Percentiles rank a stretch among this genome's conserved stretches.
These are phyloP conservation scores for Anisogramma anomala DNA, from an alignment of 2,329 filamentous ascomycete genomes.

Conservation along the genomic window DNA sequence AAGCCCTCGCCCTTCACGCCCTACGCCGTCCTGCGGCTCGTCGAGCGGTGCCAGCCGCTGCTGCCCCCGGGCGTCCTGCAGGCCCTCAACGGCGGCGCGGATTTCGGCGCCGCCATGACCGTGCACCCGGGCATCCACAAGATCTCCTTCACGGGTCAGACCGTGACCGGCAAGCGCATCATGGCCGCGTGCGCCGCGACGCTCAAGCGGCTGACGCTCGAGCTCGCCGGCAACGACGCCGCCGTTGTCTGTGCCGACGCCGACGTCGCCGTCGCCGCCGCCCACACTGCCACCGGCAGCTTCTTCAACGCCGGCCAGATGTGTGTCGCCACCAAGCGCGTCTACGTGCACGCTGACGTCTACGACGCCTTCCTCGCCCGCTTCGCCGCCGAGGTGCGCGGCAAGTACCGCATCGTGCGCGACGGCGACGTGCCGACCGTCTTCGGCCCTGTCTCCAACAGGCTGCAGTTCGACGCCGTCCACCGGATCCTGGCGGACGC, in stretches of 20 bases:
- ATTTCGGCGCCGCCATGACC: slow-evolving; percentile 41
- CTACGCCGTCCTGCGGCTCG: slow-evolving; percentile 39
- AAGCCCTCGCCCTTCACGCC: slow-evolving; percentile 39
- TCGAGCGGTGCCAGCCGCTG: slow-evolving; percentile 29
- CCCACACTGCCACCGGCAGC: slow-evolving; percentile 32
- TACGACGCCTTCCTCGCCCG: slow-evolving; percentile 41
- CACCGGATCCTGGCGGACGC: slow-evolving; percentile 45
- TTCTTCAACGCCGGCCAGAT: slow-evolving; percentile 45
- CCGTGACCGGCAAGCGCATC: slow-evolving; percentile 31
- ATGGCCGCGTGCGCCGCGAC: slow-evolving; percentile 38
- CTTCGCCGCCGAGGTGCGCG: slow-evolving; percentile 32
- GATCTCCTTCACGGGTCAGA: slow-evolving; percentile 48
- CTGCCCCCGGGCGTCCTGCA: slow-evolving; percentile 47
- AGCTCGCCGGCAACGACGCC: slow-evolving; percentile 44
- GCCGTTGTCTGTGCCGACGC: slow-evolving; percentile 42
- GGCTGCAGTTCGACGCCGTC: slow-evolving; percentile 52
- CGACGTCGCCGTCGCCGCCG: slow-evolving; percentile 34
- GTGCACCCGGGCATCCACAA: slow-evolving; percentile 43
- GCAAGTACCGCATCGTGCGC: slow-evolving; percentile 27
- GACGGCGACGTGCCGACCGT: slow-evolving; percentile 24
- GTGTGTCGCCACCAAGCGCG: slow-evolving; percentile 44
- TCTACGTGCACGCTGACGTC: slow-evolving; percentile 50
- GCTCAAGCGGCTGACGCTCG: slow-evolving; percentile 42
- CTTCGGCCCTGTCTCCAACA: slow-evolving; percentile 52
- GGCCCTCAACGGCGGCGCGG: slow-evolving; percentile 41